Percentiles rank a stretch among this genome's conserved stretches.
Conservation (phyloP, 139 green algal genomes). For the Zygnema circumcarinatum region DNA sequence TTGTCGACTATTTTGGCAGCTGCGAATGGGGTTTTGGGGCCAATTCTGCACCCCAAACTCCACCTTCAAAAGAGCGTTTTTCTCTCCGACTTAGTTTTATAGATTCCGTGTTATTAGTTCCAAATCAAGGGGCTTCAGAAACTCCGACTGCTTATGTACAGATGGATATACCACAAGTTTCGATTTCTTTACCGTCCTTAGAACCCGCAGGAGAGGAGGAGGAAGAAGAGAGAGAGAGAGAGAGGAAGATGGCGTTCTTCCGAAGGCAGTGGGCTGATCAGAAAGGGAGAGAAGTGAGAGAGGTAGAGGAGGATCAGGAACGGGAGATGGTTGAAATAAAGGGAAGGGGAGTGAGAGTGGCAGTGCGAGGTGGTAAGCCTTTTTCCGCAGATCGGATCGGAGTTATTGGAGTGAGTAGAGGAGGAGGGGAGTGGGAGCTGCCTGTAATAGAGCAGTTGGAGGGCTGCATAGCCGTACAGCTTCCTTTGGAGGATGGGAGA, state of each 20-base stretch:
- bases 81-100: neutral
- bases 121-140: neutral
- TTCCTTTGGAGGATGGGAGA: no score
- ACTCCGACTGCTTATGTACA: neutral
- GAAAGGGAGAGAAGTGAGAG: neutral
- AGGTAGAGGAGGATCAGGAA: neutral
- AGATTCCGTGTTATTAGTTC: neutral
- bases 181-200: neutral
- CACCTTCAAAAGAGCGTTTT: neutral
- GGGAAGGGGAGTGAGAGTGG: neutral
- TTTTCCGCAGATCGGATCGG: neutral
- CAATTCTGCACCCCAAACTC: neutral
- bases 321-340: neutral
- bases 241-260: neutral
- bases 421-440: no score
- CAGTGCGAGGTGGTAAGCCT: neutral
- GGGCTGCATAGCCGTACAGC: no score
- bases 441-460: no score
- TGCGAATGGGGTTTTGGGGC: neutral
- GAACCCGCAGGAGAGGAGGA: neutral
- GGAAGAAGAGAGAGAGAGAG: neutral
- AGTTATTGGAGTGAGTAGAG: neutral
- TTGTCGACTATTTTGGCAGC: neutral
- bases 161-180: neutral
- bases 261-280: no score